Evolutionary conservation across 352 stramenopile genomes (phyloP), one percentile per base, ranked within the genome.

Genomic region (Thraustochytrium striatum): DNA sequence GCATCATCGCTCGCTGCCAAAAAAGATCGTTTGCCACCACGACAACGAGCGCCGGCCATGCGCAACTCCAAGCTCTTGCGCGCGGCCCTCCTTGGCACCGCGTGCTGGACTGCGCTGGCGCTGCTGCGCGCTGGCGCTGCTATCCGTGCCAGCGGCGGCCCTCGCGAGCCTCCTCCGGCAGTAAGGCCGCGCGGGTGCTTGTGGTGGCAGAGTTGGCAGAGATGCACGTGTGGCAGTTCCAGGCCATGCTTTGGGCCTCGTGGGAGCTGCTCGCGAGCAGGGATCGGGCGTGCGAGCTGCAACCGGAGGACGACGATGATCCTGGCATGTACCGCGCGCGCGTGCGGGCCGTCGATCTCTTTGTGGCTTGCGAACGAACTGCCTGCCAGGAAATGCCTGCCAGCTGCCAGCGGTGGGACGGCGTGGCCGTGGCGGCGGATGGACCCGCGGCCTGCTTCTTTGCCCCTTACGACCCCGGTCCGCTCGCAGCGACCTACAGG

Each of bases 341-440:
- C 32, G 5, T 33, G 50, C 16, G 35, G 44, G 1, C 43, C 50
- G 39, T 55, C 47, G 65, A 75, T 43, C 65, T 75, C 32, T 75
- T 75, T 3, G 39, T 75, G 16, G 65, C 65, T 30, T 75, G 65
- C 32, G 65, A 75, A n/a, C 43, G n/a, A 38, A 32, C 13, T n/a
- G 52, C 65, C 16, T 75, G 65, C 39, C 11, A 72, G 52, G n/a
- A 3, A 7, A 32, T 75, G 19, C 5, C 3, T 8, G 16, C 3
- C 21, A 57, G 33, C n/a, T n/a, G 61, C 5, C 36, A 32, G n/a
- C 19, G 7, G 19, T 55, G 19, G n/a, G 25, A 35, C 16, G 43
- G 21, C 13, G 19, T 19, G n/a, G 53, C 25, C 25, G 19, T 19
- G 19, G 25, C 5, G 25, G 19, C 19, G 5, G 38, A 57, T 13